Conservation (phyloP, 2,329 filamentous ascomycete species). For the Nemania abortiva region DNA sequence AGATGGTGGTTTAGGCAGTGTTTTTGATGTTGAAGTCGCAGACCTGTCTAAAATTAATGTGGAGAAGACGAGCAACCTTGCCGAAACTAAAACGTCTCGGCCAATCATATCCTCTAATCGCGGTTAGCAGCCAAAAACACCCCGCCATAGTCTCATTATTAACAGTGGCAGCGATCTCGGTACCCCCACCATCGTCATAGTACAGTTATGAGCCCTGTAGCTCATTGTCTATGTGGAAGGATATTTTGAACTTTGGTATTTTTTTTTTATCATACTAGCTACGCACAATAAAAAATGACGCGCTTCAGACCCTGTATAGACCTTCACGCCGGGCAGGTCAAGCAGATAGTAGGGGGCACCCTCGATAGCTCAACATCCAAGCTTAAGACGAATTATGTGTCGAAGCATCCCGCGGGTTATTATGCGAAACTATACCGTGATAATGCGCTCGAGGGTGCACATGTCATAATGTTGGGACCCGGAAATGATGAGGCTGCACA, state of each 20-base stretch:
- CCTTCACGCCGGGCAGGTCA: conserved; percentile 95
- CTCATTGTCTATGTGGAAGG: background rate
- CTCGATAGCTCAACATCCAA: conserved; percentile 74
- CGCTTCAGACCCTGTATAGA: conserved; percentile 97
- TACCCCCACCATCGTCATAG: conserved; percentile 32
- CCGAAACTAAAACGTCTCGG: background rate
- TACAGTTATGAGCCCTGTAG: background rate
- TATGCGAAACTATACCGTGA: conserved; percentile 86
- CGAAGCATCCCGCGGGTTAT: conserved; percentile 81
- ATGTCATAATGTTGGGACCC: conserved; percentile 96
- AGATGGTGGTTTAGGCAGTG: conserved; percentile 8
- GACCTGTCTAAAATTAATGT: conserved; percentile 35
- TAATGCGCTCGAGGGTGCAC: conserved; percentile 79
- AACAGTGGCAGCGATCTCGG: conserved; percentile 5
- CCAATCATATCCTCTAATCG: conserved; percentile 40
- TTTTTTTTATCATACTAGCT: background rate
- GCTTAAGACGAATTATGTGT: conserved; percentile 93
- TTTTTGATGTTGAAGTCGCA: conserved; percentile 3
- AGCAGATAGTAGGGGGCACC: conserved; percentile 97
- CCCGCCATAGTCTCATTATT: conserved; percentile 43
- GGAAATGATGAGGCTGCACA: conserved; percentile 84
- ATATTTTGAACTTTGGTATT: background rate
- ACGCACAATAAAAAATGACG: conserved; percentile 73
- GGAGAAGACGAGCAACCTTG: conserved; percentile 27
- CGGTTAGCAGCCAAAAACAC: conserved; percentile 28